Base-by-base conservation (phyloP, 139 green algal genomes). In the Pseudopediastrum boryanum region DNA sequence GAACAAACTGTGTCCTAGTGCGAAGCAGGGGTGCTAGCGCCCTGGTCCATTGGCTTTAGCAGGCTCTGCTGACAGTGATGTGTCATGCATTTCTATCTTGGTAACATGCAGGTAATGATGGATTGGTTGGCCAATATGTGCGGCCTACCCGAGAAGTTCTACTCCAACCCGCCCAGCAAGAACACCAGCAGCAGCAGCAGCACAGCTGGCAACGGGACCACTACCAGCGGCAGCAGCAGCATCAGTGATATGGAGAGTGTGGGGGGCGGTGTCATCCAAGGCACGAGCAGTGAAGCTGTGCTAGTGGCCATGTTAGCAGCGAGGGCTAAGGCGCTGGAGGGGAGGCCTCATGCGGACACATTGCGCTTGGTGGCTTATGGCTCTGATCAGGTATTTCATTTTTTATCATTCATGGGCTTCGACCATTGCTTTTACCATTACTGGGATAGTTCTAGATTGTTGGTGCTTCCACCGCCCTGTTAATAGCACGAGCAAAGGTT, bases 91-190 rank as follows among this genome's bases (percentile, higher is more conserved):
- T n/a, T n/a, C n/a, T n/a, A n/a, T n/a, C n/a, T n/a, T n/a, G n/a
- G n/a, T n/a, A n/a, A n/a, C n/a, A n/a, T n/a, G n/a, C 88, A 92
- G 87, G 79, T 91, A 1, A 89, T 92, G 77, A 86, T 97, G 80
- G 93, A 97, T 82, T 97, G 93, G 93, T 58, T 97, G 44, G 94
- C 62, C 13, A 75, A 91, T 75, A 86, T 96, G 44, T 84, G 94
- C 58, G 79, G 77, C n/a, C 86, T 97, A 33, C 93, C 93, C 0
- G 25, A 44, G 4, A 54, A 48, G 27, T 97, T 96, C 79, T 52
- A 88, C 33, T 87, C n/a, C 68, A 46, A 50, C 67, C 59, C 27
- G 27, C 13, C 7, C 62, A 39, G 21, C 67, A 61, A 46, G 44
- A 62, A 29, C 43, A 63, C 27, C 67, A 75, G 66, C 66, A 58